Evolutionary conservation across 768 basidiomycete species (phyloP).

Genomic region (Rhizopogon salebrosus): DNA sequence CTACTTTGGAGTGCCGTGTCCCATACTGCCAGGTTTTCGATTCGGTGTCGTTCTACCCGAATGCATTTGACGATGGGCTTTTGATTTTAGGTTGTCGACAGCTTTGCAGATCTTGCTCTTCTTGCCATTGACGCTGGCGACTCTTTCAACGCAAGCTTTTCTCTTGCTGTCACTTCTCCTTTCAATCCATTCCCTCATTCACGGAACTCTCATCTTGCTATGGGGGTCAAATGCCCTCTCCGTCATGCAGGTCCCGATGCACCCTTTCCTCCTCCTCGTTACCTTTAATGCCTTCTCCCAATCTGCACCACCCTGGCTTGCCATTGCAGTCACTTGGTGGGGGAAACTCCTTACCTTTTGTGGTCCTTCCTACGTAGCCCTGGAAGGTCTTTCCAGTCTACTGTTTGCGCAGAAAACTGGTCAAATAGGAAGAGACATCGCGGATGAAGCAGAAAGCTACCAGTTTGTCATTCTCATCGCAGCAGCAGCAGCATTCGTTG

Average conservation of each 20-base stretch:
- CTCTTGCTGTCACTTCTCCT: conserved; percentile 76
- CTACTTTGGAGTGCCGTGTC: conserved; percentile 62
- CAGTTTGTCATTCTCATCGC: conserved; percentile 75
- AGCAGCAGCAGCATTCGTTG: conserved; percentile 75
- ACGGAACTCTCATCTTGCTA: conserved; percentile 71
- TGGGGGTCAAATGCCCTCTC: conserved; percentile 70
- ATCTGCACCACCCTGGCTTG: conserved; percentile 51
- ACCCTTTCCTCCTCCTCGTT: conserved; percentile 80
- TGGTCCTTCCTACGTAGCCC: conserved; percentile 72
- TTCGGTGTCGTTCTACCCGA: not conserved
- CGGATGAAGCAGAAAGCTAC: conserved; percentile 66
- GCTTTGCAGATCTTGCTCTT: conserved; percentile 78
- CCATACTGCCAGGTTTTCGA: conserved; percentile 52
- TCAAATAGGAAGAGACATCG: conserved; percentile 68
- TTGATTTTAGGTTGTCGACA: conserved; percentile 59
- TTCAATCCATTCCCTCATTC: conserved; percentile 71
- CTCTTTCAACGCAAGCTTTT: conserved; percentile 75
- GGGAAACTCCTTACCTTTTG: conserved; percentile 63
- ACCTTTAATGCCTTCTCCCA: conserved; percentile 83
- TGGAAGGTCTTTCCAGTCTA: conserved; percentile 82
- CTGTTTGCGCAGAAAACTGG: conserved; percentile 80
- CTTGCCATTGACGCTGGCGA: conserved; percentile 79
- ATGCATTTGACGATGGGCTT: conserved; percentile 5
- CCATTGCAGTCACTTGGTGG: conserved; percentile 64
- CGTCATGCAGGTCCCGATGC: conserved; percentile 80